Base-by-base conservation (phyloP, 306 rosid genomes). In the Mucuna pruriens region DNA sequence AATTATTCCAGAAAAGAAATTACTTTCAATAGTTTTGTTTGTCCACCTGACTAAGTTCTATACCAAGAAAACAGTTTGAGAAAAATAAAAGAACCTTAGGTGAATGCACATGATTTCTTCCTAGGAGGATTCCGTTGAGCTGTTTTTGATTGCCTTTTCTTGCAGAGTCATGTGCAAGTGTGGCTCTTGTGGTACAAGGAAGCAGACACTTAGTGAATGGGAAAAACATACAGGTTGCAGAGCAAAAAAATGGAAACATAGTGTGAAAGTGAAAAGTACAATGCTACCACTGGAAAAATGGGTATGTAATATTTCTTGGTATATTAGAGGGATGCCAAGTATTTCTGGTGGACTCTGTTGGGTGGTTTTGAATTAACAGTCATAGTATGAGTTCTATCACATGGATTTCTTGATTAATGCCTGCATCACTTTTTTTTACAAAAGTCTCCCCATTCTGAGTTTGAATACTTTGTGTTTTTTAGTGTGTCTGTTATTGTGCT, bases 231-330 rank as follows among this genome's bases (percentile, higher is more conserved):
- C 99, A 0, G 99, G 99, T 65, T 89, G 94, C 87, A 91, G 94
- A 89, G 97, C 99, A 1, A 95, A 95, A 86, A 93, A 95, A 83
- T 95, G 99, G 99, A 95, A 95, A 87, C 75, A 87, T 82, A 95
- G 97, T 75, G 99, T 95, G 84, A 95, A 89, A 92, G 97, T 93
- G 80, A 93, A 93, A 87, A 87, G 86, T 73, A 88, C 97, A 51
- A 91, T 88, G 98, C 85, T 86, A 54, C 91, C 97, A 1, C 91
- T 95, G 69, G 99, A 90, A 89, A 89, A 95, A 86, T 95, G 99
- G 99, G 99, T 95, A 45, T 45, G 98, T 92, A 84, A 52, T 33
- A 49, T 13, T 78, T 75, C 78, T 79, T 77, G 16, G 54, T 17
- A 55, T 44, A 74, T 77, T 31, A 6, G 69, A 31, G 49, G 31